These are phyloP conservation scores for Rubia peregrina DNA, from an alignment of 305 asterid species.

Conservation along the genomic window DNA sequence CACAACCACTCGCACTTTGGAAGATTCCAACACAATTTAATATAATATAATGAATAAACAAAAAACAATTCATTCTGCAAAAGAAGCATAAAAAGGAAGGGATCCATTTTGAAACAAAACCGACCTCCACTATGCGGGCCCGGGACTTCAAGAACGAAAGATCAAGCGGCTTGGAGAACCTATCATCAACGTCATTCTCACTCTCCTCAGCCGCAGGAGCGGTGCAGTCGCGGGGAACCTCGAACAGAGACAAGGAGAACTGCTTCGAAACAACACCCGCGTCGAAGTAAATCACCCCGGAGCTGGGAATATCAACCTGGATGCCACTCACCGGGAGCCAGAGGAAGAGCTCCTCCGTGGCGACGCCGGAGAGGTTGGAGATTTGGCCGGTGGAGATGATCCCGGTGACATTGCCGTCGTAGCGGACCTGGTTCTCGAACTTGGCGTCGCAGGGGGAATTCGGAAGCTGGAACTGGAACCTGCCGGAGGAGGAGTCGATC, in stretches of 20 bases:
- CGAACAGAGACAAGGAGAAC: conserved; percentile 69
- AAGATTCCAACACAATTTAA: not conserved
- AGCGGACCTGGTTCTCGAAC: conserved; percentile 65
- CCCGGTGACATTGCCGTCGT: conserved; percentile 55
- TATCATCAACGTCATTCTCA: not conserved
- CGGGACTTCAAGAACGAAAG: conserved; percentile 23
- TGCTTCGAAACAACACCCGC: conserved; percentile 79
- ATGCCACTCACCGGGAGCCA: conserved; percentile 79
- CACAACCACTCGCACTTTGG: not conserved
- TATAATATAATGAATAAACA: not conserved
- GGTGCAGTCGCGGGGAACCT: conserved; percentile 67
- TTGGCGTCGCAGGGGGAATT: conserved; percentile 61
- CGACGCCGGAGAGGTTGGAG: conserved; percentile 52
- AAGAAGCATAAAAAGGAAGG: not conserved
- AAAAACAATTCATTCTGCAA: not conserved
- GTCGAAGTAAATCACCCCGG: conserved; percentile 87
- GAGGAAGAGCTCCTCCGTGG: conserved; percentile 69
- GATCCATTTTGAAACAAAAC: conserved; percentile 5
- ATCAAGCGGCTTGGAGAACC: conserved; percentile 15
- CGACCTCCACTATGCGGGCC: conserved; percentile 36
- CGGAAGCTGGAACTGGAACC: conserved; percentile 46
- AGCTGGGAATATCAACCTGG: conserved; percentile 70
- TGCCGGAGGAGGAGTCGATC: conserved; percentile 46
- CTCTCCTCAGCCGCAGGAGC: conserved; percentile 6
- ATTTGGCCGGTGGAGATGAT: conserved; percentile 40